Base-by-base conservation (phyloP, 192 early-diverging fungal species). In the Polychytrium aggregatum region DNA sequence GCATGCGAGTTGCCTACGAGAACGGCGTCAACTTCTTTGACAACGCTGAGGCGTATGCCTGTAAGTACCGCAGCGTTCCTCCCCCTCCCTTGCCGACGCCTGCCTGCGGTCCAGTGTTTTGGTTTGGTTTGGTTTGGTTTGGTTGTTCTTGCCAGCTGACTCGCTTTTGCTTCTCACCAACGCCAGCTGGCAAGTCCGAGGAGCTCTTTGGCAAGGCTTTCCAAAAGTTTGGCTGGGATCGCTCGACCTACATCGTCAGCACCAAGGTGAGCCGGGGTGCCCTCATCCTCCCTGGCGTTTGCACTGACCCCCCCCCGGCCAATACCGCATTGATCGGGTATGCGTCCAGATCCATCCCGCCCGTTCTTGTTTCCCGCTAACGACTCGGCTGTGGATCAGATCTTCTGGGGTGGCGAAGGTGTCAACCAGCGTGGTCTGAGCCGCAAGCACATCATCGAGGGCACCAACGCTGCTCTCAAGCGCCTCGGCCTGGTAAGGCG, bases 381-480 rank as follows among this genome's bases (percentile, higher is more conserved):
- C n/a, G n/a, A n/a, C n/a, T n/a, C n/a, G n/a, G n/a, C n/a, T n/a
- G n/a, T n/a, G n/a, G n/a, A n/a, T n/a, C n/a, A n/a, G n/a, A n/a
- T 52, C n/a, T 52, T 36, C 79, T 80, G 82, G 82, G n/a, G n/a
- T n/a, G n/a, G 78, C 11, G 77, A 79, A 28, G 82, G 83, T 0
- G 78, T 76, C 28, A 91, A 91, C 62, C 85, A 87, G 37, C 74
- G 74, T 30, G 88, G 88, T 4, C 64, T 91, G 21, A 87, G 85
- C 1, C 70, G 86, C 43, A 91, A 91, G 52, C 86, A 91, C 61
- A 79, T 90, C 28, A 67, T 88, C 50, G 86, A 90, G 45, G 88
- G 88, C 18, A 67, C 78, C 16, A 64, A 74, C 17, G 85, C 83
- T 0, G 83, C 72, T 18, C 64, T 86, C 27, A 76, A 76, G 40